Evolutionary conservation across 2,329 filamentous ascomycete genomes (phyloP), one percentile per base, ranked within the genome.

Genomic region (Tolypocladium nubicola): DNA sequence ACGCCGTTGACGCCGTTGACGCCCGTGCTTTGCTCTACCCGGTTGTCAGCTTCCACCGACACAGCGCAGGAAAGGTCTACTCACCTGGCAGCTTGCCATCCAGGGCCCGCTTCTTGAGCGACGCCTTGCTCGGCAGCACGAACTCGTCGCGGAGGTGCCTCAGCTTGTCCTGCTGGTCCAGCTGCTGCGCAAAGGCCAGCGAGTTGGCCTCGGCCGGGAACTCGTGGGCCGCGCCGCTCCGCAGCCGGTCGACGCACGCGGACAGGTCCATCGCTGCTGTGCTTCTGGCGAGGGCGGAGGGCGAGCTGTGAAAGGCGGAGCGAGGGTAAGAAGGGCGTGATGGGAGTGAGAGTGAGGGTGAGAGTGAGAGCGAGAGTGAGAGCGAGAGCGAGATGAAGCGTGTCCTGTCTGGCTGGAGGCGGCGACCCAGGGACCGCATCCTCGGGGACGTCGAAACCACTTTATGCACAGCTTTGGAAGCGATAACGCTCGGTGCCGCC

Each of bases 91-190:
- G 62, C 4, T 63, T 68, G 23, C 75, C 76, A 21, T 76, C 71
- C 11, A 89, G 70, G 0, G 79, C 82, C 61, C 77, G 86, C 61
- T 87, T 81, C 68, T 80, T 85, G 52, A 94, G 72, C 45, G 91
- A 89, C 11, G 75, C 76, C 69, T 85, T 89, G 3, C 87, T 87
- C 0, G 91, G 91, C 52, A 95, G 85, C 53, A 87, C 79, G 68
- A 93, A 96, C 63, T 93, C 81, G 30, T 83, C 73, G 38, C 89
- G 81, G 56, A 89, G 79, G 57, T 77, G 73, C 19, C 73, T 71
- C 43, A 90, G 70, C n/a, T 77, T 71, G 66, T 90, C 86, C 63
- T 82, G 75, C 0, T 73, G 70, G 69, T 90, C 87, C 7, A 88
- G 75, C 50, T 64, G 62, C 60, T 67, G 68, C 2, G 81, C 81